Conservation (phyloP, 2,329 filamentous ascomycete genomes). For the Rhynchosporium agropyri region DNA sequence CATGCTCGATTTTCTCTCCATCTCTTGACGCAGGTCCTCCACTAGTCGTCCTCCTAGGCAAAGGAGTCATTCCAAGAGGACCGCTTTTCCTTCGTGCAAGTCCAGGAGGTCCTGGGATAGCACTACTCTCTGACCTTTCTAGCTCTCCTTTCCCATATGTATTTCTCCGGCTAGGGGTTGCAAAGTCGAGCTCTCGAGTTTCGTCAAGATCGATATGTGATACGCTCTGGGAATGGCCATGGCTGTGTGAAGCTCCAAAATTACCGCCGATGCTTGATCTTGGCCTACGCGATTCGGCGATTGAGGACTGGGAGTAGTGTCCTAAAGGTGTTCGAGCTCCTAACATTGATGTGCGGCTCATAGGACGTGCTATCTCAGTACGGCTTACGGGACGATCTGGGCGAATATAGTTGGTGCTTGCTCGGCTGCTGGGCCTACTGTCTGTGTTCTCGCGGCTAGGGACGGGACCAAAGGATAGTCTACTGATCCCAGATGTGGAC, state of each 20-base stretch:
- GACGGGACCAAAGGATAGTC: constrained; percentile 64
- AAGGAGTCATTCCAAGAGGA: constrained; percentile 40
- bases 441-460: constrained; percentile 51
- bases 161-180: constrained; percentile 50
- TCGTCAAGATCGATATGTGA: constrained; percentile 41
- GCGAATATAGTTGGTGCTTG: constrained; percentile 38
- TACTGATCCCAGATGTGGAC: constrained; percentile 63
- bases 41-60: constrained; percentile 37
- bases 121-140: constrained; percentile 47
- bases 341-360: constrained; percentile 40
- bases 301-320: constrained; percentile 41
- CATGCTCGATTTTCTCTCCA: constrained; percentile 31
- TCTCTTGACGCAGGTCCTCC: constrained; percentile 37
- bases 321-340: constrained; percentile 42
- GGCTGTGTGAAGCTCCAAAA: constrained; percentile 37
- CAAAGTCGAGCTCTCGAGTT: constrained; percentile 37
- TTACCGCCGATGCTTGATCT: constrained; percentile 41
- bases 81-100: constrained; percentile 56
- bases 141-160: constrained; percentile 47
- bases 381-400: constrained; percentile 40
- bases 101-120: constrained; percentile 50
- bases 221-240: constrained; percentile 43
- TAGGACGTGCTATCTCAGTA: constrained; percentile 39
- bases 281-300: constrained; percentile 40
- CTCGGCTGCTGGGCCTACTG: constrained; percentile 40